These are phyloP conservation scores for Phanerochaete sordida DNA, from an alignment of 768 basidiomycete genomes.

Conservation along the genomic window DNA sequence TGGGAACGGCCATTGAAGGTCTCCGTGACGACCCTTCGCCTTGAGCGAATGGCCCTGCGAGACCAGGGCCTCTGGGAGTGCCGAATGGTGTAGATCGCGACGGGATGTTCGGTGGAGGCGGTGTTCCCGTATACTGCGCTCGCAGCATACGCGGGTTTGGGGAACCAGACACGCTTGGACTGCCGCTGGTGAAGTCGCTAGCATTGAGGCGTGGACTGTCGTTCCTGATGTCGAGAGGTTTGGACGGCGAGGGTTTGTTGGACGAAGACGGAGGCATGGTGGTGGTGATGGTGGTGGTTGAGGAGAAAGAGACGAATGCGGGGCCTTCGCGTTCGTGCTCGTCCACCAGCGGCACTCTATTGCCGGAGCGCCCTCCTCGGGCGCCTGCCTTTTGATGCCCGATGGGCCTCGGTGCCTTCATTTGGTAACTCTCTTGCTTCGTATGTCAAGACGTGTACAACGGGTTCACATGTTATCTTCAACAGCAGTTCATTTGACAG, in stretches of 20 bases:
- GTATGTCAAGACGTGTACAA: background rate
- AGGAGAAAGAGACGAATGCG: background rate
- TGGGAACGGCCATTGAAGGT: conserved; percentile 34
- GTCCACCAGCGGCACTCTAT: background rate
- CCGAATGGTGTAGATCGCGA: conserved; percentile 47
- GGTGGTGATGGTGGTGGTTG: conserved; percentile 3
- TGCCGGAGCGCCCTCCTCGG: conserved; percentile 2
- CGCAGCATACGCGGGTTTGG: conserved; percentile 65
- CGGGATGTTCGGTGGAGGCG: conserved; percentile 49
- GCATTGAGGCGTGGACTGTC: conserved; percentile 7
- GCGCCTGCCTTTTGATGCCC: background rate
- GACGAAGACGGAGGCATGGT: conserved; percentile 1
- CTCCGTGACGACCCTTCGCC: conserved; percentile 15
- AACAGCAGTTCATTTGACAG: too few relatives aligned
- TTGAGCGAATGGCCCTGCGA: conserved; percentile 11
- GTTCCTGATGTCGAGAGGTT: conserved; percentile 21
- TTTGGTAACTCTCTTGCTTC: background rate
- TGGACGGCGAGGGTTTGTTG: conserved; percentile 11
- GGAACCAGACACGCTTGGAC: conserved; percentile 43
- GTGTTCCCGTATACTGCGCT: conserved; percentile 59
- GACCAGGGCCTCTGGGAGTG: conserved; percentile 19
- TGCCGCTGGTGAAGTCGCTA: conserved; percentile 5
- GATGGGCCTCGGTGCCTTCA: background rate
- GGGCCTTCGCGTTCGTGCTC: background rate
- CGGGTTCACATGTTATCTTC: too few relatives aligned